Evolutionary conservation across 2,329 filamentous ascomycete species (phyloP).

Genomic region (Aschersonia sp.): DNA sequence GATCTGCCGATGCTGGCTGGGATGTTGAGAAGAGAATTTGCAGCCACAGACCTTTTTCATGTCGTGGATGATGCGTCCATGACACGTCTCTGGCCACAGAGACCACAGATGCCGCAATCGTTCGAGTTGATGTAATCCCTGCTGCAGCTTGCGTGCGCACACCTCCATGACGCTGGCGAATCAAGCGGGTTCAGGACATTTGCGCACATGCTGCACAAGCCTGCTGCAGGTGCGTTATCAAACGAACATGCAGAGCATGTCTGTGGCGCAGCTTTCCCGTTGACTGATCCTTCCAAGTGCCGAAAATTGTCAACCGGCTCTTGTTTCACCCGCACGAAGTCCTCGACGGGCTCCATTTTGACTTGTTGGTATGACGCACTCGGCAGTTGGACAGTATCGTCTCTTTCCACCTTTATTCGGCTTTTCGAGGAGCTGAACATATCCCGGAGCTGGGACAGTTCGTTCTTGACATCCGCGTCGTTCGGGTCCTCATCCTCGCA

Average conservation of each 20-base stretch:
- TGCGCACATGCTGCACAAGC: conserved; percentile 55
- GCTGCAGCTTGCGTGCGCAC: conserved; percentile 38
- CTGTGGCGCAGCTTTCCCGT: neutral
- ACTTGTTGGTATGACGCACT: neutral
- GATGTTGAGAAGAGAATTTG: too few relatives aligned
- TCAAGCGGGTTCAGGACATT: conserved; percentile 48
- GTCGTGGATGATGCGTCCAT: neutral
- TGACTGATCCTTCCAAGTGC: neutral
- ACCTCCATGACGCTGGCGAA: conserved; percentile 49
- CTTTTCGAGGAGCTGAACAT: conserved; percentile 10
- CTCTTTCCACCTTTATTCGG: neutral
- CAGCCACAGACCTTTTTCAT: too few relatives aligned
- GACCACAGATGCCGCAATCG: conserved; percentile 55
- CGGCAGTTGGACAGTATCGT: neutral
- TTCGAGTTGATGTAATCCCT: conserved; percentile 52
- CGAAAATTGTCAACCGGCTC: neutral
- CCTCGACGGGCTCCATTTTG: conserved; percentile 1
- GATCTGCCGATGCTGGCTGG: too few relatives aligned
- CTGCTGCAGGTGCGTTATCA: conserved; percentile 35
- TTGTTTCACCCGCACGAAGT: neutral
- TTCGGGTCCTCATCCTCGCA: conserved; percentile 53
- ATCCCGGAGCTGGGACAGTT: conserved; percentile 52
- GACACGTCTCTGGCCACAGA: conserved; percentile 36
- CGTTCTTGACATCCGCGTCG: conserved; percentile 24
- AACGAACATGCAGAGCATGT: conserved; percentile 55